Percentiles rank a stretch among this genome's conserved stretches.
Evolutionary conservation across 2,329 filamentous ascomycete species (phyloP).

Genomic region (Claviceps sp.): DNA sequence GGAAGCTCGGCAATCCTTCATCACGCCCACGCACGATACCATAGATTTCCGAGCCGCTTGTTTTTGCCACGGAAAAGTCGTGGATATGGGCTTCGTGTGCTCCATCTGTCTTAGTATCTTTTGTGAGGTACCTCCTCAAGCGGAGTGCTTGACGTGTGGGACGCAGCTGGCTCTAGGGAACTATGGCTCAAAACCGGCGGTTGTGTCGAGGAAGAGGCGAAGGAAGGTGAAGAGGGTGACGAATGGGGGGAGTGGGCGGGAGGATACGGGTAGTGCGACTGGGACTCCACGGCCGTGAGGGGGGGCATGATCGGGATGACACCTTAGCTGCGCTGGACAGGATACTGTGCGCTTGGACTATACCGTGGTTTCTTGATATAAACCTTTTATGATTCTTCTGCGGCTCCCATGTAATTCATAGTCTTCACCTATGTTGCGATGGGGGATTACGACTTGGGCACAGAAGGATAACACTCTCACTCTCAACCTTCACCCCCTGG

Average conservation of each 20-base stretch:
- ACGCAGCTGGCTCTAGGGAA: slow-evolving; percentile 63
- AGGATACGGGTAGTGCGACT: slow-evolving; percentile 45
- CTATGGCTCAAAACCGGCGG: slow-evolving; percentile 65
- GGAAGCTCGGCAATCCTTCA: slow-evolving; percentile 44
- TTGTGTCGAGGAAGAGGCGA: slow-evolving; percentile 58
- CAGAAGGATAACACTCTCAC: background rate
- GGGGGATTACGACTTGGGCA: background rate
- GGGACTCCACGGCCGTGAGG: slow-evolving; percentile 40
- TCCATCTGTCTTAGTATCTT: slow-evolving; percentile 94
- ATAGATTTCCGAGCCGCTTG: slow-evolving; percentile 98
- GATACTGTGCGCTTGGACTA: background rate
- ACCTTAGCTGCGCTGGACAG: background rate
- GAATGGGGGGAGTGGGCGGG: slow-evolving; percentile 34
- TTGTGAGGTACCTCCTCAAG: slow-evolving; percentile 49
- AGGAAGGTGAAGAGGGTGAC: slow-evolving; percentile 54
- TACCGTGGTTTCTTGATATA: background rate
- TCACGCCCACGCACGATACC: slow-evolving; percentile 67
- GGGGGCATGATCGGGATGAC: background rate
- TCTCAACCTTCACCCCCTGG: background rate
- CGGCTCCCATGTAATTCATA: background rate
- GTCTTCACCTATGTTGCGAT: background rate
- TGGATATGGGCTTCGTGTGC: slow-evolving; percentile 90
- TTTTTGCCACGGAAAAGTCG: slow-evolving; percentile 85
- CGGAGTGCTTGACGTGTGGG: slow-evolving; percentile 71
- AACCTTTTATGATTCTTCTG: background rate